Base-by-base conservation (phyloP, 106 monocot species). In the Xerophyta viscosa region DNA sequence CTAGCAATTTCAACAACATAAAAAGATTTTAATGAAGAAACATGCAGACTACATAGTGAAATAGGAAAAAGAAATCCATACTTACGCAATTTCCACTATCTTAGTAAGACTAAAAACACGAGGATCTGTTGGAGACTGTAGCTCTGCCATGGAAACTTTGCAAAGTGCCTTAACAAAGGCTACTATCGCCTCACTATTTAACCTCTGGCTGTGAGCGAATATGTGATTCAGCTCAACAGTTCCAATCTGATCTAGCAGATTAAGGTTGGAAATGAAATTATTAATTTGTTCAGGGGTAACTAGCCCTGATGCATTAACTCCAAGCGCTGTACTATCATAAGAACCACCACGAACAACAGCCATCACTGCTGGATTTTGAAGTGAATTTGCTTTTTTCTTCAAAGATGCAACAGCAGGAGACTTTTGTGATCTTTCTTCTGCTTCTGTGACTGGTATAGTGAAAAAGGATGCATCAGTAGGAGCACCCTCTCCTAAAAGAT, bases 11-110 rank as follows among this genome's bases (percentile, higher is more conserved):
- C n/a, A n/a, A n/a, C n/a, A n/a, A n/a, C n/a, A n/a, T n/a, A n/a
- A n/a, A n/a, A n/a, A n/a, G n/a, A n/a, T n/a, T n/a, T n/a, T n/a
- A n/a, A n/a, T n/a, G n/a, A n/a, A n/a, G n/a, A n/a, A n/a, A n/a
- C n/a, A n/a, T n/a, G n/a, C n/a, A n/a, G n/a, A n/a, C n/a, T n/a
- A n/a, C n/a, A n/a, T 9, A 19, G 27, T 18, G 17, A 6, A 33
- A 11, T 54, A 54, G 52, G 47, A 47, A 51, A 20, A 33, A 51
- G 14, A 20, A 18, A 57, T 24, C 3, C 57, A 54, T 33, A 9
- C 80, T 88, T 82, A 96, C 89, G 89, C 85, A 58, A 98, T 98
- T 74, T 98, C 98, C 52, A 98, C 98, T 60, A 98, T 79, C 54
- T 98, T 98, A 57, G 89, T 85, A 57, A 98, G 79, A 66, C 98